Conservation (phyloP, 306 rosid species). For the Dalbergia cochinchinensis region DNA sequence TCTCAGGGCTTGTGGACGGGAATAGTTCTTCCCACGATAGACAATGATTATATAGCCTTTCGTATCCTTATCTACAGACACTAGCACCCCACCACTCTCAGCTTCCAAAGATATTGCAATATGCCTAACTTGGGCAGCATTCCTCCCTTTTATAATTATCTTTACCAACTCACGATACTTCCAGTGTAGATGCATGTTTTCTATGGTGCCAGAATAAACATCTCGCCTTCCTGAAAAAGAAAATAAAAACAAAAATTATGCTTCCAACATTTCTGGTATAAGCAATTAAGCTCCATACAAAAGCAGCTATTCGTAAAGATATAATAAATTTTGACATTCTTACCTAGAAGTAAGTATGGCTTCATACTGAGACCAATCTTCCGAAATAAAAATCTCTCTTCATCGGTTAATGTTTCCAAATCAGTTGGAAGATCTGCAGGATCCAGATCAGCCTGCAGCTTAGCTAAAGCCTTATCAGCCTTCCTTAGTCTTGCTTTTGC, state of each 20-base stretch:
- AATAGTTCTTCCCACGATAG: constrained; percentile 93
- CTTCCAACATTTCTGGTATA: constrained; percentile 34
- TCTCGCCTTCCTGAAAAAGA: constrained; percentile 79
- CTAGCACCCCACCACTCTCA: constrained; percentile 91
- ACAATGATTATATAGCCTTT: constrained; percentile 75
- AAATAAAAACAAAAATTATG: constrained; percentile 23
- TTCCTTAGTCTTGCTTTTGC: constrained; percentile 74
- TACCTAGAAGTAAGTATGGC: constrained; percentile 86
- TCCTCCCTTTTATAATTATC: constrained; percentile 80
- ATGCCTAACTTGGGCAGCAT: constrained; percentile 75
- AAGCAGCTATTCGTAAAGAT: constrained; percentile 40
- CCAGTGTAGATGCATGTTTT: constrained; percentile 98
- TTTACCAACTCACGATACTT: constrained; percentile 89
- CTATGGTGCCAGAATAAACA: constrained; percentile 87
- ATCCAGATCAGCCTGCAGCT: constrained; percentile 68
- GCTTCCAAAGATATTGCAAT: constrained; percentile 92
- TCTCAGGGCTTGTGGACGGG: constrained; percentile 61
- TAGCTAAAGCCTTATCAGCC: constrained; percentile 81
- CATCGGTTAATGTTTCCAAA: constrained; percentile 83
- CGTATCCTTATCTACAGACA: constrained; percentile 80
- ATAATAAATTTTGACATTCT: constrained; percentile 33
- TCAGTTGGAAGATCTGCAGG: constrained; percentile 86
- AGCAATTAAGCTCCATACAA: constrained; percentile 40
- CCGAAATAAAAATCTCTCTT: constrained; percentile 84
- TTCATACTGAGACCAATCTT: constrained; percentile 95